A percentile compares a stretch with the other conserved stretches of the same genome.
Evolutionary conservation across 1,139 yeast species (phyloP).

Genomic region (Hyphopichia khmerensis): DNA sequence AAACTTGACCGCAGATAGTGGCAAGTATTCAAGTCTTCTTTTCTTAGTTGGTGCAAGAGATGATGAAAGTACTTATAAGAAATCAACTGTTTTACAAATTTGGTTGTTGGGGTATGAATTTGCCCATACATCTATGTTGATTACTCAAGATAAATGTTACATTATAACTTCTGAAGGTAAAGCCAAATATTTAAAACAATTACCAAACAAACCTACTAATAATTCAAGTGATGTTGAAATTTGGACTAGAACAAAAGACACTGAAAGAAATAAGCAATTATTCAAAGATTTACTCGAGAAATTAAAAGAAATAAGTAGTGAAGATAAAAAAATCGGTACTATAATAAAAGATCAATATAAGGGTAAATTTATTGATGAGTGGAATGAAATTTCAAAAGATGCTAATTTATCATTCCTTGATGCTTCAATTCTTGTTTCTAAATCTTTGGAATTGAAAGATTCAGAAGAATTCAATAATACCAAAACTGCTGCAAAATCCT

Average conservation of each 20-base stretch:
- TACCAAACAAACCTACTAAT: conserved; percentile 40
- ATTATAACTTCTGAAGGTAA: conserved; percentile 86
- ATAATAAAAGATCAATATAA: conserved; percentile 72
- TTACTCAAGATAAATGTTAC: conserved; percentile 60
- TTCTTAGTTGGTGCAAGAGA: conserved; percentile 81
- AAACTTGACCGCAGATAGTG: conserved; percentile 33
- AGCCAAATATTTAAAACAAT: conserved; percentile 69
- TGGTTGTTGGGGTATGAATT: conserved; percentile 96
- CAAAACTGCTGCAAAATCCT: conserved; percentile 72
- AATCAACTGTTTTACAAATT: conserved; percentile 82
- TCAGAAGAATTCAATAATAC: conserved; percentile 69
- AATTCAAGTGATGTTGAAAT: conserved; percentile 54
- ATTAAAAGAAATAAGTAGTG: conserved; percentile 36
- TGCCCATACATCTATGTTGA: conserved; percentile 78
- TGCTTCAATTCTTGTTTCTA: conserved; percentile 49
- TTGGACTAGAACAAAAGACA: conserved; percentile 80
- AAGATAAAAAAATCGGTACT: conserved; percentile 56
- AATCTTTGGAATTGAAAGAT: conserved; percentile 73
- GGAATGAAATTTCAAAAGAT: conserved; percentile 60
- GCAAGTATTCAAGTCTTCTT: conserved; percentile 54
- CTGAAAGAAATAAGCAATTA: conserved; percentile 66
- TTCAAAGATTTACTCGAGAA: conserved; percentile 59
- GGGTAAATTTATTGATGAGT: conserved; percentile 82
- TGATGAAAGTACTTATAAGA: conserved; percentile 87
- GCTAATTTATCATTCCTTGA: conserved; percentile 52